Evolutionary conservation across 306 rosid genomes (phyloP).

Genomic region (Gastrolobium bilobum): DNA sequence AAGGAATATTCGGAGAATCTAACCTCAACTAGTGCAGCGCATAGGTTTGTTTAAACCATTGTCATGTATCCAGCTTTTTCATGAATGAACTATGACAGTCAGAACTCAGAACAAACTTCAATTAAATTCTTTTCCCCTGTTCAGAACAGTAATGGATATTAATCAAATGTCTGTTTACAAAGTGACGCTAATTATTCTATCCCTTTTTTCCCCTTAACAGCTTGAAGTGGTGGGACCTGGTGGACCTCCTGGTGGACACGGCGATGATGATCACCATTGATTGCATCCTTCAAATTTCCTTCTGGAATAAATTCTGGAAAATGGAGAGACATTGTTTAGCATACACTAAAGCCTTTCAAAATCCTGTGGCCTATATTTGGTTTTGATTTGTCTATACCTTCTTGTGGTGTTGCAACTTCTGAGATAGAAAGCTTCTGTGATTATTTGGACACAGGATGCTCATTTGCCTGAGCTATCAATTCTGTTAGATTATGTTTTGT

Average conservation of each 20-base stretch:
- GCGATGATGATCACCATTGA: conserved; percentile 71
- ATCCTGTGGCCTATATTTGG: conserved; percentile 62
- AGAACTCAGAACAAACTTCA: neutral
- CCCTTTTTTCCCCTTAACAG: conserved; percentile 49
- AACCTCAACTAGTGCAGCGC: neutral
- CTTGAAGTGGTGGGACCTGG: conserved; percentile 99
- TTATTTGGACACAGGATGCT: conserved; percentile 57
- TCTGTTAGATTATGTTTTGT: conserved; percentile 45
- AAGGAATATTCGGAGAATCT: conserved; percentile 12
- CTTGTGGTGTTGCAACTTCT: conserved; percentile 49
- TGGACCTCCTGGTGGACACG: conserved; percentile 82
- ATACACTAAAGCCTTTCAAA: conserved; percentile 58
- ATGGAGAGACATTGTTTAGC: conserved; percentile 64
- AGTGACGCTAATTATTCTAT: conserved; percentile 40
- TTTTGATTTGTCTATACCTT: conserved; percentile 58
- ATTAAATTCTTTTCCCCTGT: conserved; percentile 8
- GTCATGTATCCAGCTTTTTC: conserved; percentile 31
- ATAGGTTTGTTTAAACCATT: conserved; percentile 13
- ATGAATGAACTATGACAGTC: conserved; percentile 7
- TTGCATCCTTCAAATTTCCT: conserved; percentile 51
- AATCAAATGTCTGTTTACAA: conserved; percentile 25
- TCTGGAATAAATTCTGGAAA: conserved; percentile 65
- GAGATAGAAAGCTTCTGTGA: conserved; percentile 54
- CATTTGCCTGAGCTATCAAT: conserved; percentile 55
- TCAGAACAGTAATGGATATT: neutral